Evolutionary conservation across 768 basidiomycete species (phyloP).

Genomic region (Hypsizygus marmoreus): DNA sequence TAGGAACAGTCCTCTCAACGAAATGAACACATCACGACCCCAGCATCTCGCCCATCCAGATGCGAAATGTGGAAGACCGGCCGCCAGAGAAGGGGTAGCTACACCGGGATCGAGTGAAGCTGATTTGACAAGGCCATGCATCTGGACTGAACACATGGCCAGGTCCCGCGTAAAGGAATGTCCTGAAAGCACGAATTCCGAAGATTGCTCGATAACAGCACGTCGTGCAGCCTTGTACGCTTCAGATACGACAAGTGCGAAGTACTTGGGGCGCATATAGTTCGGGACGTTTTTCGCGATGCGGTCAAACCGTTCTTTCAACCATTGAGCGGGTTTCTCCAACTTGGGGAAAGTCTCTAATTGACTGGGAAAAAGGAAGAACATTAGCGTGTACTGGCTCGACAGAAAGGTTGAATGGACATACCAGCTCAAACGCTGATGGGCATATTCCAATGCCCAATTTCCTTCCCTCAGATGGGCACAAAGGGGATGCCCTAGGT

Average conservation of each 20-base stretch:
- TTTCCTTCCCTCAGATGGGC: constrained; percentile 82
- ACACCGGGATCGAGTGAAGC: constrained; percentile 82
- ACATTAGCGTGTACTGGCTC: constrained; percentile 8
- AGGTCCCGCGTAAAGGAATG: constrained; percentile 90
- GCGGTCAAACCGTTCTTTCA: constrained; percentile 83
- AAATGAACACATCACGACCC: constrained; percentile 96
- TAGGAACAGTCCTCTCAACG: constrained; percentile 88
- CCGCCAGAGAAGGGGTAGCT: constrained; percentile 82
- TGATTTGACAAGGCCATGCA: constrained; percentile 89
- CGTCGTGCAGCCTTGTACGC: constrained; percentile 91
- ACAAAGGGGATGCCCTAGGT: constrained; percentile 91
- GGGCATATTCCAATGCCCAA: constrained; percentile 92
- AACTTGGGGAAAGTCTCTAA: constrained; percentile 66
- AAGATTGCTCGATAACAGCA: constrained; percentile 82
- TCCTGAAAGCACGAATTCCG: constrained; percentile 83
- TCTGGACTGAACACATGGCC: constrained; percentile 82
- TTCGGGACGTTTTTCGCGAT: constrained; percentile 75
- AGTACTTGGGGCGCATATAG: constrained; percentile 95
- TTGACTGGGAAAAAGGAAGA: constrained; percentile 45
- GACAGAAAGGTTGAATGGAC: constrained; percentile 29
- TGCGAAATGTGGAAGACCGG: constrained; percentile 93
- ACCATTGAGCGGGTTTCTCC: constrained; percentile 74
- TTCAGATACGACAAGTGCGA: constrained; percentile 85
- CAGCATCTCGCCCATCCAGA: constrained; percentile 95
- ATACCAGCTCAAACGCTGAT: constrained; percentile 67